A percentile compares a stretch with the other conserved stretches of the same genome.
These are phyloP conservation scores for Fusarium sp. DNA, from an alignment of 2,329 filamentous ascomycete species.

Conservation along the genomic window DNA sequence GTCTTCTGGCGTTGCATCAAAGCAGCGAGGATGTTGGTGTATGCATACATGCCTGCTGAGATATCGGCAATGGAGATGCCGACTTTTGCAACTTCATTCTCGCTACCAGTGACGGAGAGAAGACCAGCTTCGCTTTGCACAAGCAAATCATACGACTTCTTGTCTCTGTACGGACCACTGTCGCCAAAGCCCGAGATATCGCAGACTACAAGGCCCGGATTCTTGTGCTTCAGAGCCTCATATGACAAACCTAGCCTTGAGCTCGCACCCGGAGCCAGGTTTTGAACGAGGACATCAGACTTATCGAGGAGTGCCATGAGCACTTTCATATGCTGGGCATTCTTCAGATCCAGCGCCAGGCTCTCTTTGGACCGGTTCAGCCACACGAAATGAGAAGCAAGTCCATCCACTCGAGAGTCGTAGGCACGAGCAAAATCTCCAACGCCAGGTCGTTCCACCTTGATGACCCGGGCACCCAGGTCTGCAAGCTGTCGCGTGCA, in stretches of 20 bases:
- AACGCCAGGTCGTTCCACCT: conserved; percentile 63
- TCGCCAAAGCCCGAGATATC: conserved; percentile 67
- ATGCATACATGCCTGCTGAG: conserved; percentile 65
- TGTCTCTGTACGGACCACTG: conserved; percentile 63
- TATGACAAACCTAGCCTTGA: conserved; percentile 62
- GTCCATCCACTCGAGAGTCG: conserved; percentile 62
- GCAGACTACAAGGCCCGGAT: conserved; percentile 64
- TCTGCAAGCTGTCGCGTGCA: conserved; percentile 67
- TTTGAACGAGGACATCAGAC: conserved; percentile 66
- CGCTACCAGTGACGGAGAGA: conserved; percentile 63
- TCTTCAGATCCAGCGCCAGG: conserved; percentile 63
- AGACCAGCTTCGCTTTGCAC: conserved; percentile 67
- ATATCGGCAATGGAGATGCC: conserved; percentile 68
- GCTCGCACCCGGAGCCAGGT: conserved; percentile 63
- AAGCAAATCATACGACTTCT: conserved; percentile 68
- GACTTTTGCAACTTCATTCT: conserved; percentile 60
- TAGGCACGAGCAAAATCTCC: conserved; percentile 67
- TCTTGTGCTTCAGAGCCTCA: conserved; percentile 55
- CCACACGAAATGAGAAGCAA: conserved; percentile 68
- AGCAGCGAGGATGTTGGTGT: conserved; percentile 63
- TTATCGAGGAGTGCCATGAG: conserved; percentile 58
- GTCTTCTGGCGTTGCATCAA: conserved; percentile 62
- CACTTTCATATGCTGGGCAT: conserved; percentile 55
- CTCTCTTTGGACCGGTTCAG: conserved; percentile 67
- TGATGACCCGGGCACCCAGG: conserved; percentile 66